phyloP scores from a whole-genome alignment of 768 basidiomycete species.

The Leccinum ochraceum region DNA sequence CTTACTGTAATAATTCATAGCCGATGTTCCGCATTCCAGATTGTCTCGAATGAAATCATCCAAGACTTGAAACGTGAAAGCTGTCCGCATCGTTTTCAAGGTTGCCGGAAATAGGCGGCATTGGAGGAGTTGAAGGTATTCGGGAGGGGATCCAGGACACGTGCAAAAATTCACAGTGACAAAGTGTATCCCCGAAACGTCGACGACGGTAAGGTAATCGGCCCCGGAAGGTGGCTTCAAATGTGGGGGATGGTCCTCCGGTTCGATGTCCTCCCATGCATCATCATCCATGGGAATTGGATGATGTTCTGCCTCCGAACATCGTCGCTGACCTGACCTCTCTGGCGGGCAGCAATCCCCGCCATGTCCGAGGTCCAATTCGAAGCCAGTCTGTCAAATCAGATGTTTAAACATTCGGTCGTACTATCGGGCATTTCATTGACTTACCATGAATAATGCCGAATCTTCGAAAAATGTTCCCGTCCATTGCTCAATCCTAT shows the following conservation, averaged over 20 bases:
- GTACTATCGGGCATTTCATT: neutral
- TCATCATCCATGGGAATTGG: neutral
- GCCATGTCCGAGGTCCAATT: neutral
- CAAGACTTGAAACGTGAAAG: neutral
- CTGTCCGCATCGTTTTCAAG: neutral
- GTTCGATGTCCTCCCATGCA: neutral
- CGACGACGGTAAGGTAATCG: neutral
- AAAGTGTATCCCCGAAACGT: neutral
- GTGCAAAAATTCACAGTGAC: neutral
- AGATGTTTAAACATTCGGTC: neutral
- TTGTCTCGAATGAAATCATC: neutral
- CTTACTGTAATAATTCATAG: slow-evolving; percentile 9
- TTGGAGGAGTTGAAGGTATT: neutral
- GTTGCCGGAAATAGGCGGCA: neutral
- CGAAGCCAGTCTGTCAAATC: neutral
- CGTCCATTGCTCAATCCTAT: neutral
- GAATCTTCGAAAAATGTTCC: neutral
- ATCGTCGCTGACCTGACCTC: neutral
- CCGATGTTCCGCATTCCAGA: slow-evolving; percentile 18
- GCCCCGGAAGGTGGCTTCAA: neutral
- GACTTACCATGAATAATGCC: neutral
- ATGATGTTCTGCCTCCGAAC: neutral
- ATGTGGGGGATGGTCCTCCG: neutral
- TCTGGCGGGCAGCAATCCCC: neutral
- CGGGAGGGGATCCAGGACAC: neutral